Percentiles rank a stretch among this genome's conserved stretches.
phyloP scores from a whole-genome alignment of 495 filamentous ascomycete genomes.

The Xylaria castorea region DNA sequence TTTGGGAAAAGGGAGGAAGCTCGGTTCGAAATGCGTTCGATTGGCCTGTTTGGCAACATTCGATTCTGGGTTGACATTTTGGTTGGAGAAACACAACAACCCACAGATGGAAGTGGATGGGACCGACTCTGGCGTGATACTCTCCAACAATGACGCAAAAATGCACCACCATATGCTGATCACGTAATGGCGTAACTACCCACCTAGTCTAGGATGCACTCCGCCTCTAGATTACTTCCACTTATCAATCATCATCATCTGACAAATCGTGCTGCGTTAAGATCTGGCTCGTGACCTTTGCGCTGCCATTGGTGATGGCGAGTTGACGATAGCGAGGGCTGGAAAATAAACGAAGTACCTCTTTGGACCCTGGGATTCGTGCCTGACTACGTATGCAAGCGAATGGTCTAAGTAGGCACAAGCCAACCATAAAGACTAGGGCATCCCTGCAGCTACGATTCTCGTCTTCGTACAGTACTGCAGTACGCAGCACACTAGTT shows the following conservation, averaged over 20 bases:
- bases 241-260: neutral
- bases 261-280: neutral
- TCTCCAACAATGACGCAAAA: conserved; percentile 19
- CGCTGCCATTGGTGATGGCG: neutral
- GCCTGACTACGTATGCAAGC: neutral
- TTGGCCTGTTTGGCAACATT: neutral
- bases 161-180: neutral
- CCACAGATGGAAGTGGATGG: neutral
- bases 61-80: neutral
- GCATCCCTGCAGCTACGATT: neutral
- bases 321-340: neutral
- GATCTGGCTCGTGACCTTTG: neutral
- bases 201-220: neutral
- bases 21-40: neutral
- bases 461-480: neutral
- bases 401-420: neutral
- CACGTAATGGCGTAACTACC: conserved; percentile 10
- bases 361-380: neutral
- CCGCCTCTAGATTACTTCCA: neutral
- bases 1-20: neutral
- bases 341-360: neutral
- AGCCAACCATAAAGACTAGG: neutral
- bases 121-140: conserved; percentile 7
- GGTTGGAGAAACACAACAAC: neutral
- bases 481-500: neutral